Conservation (phyloP, 23 red algal species). For the Gracilaria vermiculophylla region DNA sequence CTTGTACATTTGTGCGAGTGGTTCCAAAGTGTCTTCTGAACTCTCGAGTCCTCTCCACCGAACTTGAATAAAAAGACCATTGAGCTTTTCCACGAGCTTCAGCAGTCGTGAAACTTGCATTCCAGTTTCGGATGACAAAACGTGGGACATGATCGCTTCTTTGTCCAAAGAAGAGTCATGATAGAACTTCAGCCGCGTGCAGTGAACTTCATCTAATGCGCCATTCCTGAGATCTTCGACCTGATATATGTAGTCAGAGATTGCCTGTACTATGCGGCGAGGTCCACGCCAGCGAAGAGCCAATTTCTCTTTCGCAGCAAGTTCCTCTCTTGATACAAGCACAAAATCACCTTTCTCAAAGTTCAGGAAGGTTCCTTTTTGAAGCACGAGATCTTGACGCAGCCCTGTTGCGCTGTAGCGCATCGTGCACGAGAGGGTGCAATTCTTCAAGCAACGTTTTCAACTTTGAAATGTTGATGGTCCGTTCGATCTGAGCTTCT, state of each 20-base stretch:
- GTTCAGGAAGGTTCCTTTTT: neutral
- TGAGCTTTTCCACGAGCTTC: no score
- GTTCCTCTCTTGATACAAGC: neutral
- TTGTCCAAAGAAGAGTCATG: no score
- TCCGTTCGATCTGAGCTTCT: slow-evolving; percentile 7
- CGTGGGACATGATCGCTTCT: no score
- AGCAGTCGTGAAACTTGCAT: no score
- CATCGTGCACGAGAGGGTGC: slow-evolving; percentile 2
- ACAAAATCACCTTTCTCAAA: neutral
- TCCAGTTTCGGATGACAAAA: no score
- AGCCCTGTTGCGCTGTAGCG: neutral
- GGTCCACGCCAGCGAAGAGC: slow-evolving; percentile 12
- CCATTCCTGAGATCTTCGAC: slow-evolving; percentile 2
- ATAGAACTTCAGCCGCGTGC: slow-evolving; percentile 16
- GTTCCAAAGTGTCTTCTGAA: no score
- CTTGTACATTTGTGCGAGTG: no score
- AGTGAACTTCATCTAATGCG: neutral
- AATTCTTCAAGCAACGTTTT: neutral
- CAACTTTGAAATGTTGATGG: slow-evolving; percentile 1
- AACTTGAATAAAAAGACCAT: no score
- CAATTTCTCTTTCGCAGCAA: neutral
- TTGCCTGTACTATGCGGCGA: neutral
- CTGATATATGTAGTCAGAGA: neutral
- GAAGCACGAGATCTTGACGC: neutral
- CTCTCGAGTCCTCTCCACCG: no score